Conservation (phyloP, 768 basidiomycete genomes). For the Chalciporus piperatus region DNA sequence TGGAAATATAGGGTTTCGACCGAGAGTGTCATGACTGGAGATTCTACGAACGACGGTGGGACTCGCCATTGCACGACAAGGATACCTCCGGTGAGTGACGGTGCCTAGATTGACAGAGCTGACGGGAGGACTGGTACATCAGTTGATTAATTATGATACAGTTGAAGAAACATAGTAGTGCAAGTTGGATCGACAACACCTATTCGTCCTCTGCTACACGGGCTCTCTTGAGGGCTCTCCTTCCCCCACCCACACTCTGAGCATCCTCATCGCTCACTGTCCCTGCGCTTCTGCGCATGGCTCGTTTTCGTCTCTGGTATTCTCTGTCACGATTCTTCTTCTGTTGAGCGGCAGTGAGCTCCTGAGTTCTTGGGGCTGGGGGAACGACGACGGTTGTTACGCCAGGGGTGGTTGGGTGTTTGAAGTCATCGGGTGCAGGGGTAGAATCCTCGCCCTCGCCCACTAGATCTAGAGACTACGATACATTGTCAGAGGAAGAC, state of each 20-base stretch:
- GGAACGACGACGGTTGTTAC: conserved; percentile 77
- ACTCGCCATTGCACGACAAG: background rate
- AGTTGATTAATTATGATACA: conserved; percentile 3
- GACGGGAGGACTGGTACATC: background rate
- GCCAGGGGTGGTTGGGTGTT: conserved; percentile 66
- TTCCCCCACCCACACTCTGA: conserved; percentile 39
- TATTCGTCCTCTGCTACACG: conserved; percentile 67
- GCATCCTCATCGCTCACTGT: conserved; percentile 75
- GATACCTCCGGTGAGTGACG: background rate
- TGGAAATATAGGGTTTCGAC: conserved; percentile 36
- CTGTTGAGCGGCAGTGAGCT: conserved; percentile 66
- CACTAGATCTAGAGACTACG: conserved; percentile 70
- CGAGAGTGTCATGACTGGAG: background rate
- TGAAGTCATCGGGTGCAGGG: conserved; percentile 63
- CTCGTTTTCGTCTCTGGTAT: conserved; percentile 77
- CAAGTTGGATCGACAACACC: conserved; percentile 11
- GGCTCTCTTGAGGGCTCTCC: conserved; percentile 68
- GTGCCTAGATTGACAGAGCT: too few relatives aligned
- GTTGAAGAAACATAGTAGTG: conserved; percentile 2
- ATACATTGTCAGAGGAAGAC: conserved; percentile 6
- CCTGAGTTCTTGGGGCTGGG: conserved; percentile 66
- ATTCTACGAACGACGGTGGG: background rate
- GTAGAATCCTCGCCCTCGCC: conserved; percentile 65
- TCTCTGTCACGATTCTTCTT: conserved; percentile 80
- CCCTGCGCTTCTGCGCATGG: conserved; percentile 58